These are phyloP conservation scores for Citrus glauca DNA, from an alignment of 345 rosid genomes.

Conservation along the genomic window DNA sequence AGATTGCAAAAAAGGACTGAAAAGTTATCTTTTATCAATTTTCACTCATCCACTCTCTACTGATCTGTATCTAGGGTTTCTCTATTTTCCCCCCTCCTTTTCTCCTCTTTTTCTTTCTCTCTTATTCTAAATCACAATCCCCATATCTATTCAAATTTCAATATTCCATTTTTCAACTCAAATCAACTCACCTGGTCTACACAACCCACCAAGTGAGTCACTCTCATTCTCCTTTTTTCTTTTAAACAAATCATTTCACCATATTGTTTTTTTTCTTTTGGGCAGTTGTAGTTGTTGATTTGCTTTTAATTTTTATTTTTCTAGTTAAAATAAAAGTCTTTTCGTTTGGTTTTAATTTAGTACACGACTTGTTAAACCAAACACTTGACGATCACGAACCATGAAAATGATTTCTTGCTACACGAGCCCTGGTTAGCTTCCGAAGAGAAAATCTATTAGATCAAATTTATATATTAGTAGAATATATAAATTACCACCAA, in stretches of 20 bases:
- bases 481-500: too few relatives aligned
- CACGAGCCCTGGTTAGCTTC: too few relatives aligned
- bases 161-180: conserved; percentile 3
- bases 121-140: conserved; percentile 1
- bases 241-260: background rate
- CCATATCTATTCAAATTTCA: background rate
- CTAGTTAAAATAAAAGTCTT: too few relatives aligned
- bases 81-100: background rate
- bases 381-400: too few relatives aligned
- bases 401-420: too few relatives aligned
- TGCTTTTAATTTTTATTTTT: too few relatives aligned
- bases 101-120: conserved; percentile 15
- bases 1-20: conserved; percentile 11
- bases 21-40: background rate
- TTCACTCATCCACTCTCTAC: background rate
- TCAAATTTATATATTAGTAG: too few relatives aligned
- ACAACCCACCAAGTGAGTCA: conserved; percentile 26
- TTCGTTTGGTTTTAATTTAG: too few relatives aligned
- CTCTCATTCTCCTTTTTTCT: conserved; percentile 1
- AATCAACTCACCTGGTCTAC: conserved; percentile 14
- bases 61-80: background rate
- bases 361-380: too few relatives aligned
- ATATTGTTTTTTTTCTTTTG: too few relatives aligned
- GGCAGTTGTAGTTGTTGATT: too few relatives aligned
- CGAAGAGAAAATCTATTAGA: too few relatives aligned